Evolutionary conservation across 306 rosid genomes (phyloP), one percentile per base, ranked within the genome.

Genomic region (Dryas alaskensis): DNA sequence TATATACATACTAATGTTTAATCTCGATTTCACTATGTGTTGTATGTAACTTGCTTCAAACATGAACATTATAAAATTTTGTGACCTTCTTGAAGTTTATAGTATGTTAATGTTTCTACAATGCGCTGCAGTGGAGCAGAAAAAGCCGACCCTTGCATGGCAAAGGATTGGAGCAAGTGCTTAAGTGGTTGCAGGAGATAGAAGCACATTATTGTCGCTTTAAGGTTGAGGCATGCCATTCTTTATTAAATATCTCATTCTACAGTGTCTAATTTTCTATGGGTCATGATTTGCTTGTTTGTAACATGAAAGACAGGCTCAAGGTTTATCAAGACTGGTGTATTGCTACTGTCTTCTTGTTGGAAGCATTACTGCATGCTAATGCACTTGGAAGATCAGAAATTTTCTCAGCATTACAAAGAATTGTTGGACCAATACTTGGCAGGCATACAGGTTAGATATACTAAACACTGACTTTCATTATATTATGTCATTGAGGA

Each of bases 301-400:
- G 74, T 78, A 72, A 75, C 65, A 77, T 82, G 83, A 72, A 83
- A 84, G 82, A 80, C 92, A 83, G 96, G 83, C 70, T 80, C 84
- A 69, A 84, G 82, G 81, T 83, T 83, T 79, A 73, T 84, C 70
- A 88, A 80, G 81, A 82, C 90, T 65, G 94, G 92, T 78, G 84
- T 83, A 54, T 70, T 88, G 86, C 84, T 93, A 50, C 90, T 93
- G 60, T 85, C 85, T 83, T 93, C 98, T 81, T 93, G 98, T 87
- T 93, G 98, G 98, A 93, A 92, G 88, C 98, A 93, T 82, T 93
- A 91, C 80, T 79, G 87, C 78, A 54, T 77, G 81, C 88, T 93
- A 59, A 81, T 93, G 64, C 81, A 78, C 80, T 82, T 93, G 88
- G 96, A 93, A 85, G 96, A 89, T 79, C 86, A 53, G 46, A 90